Base-by-base conservation (phyloP, 192 early-diverging fungal species). In the Mortierella hygrophila region DNA sequence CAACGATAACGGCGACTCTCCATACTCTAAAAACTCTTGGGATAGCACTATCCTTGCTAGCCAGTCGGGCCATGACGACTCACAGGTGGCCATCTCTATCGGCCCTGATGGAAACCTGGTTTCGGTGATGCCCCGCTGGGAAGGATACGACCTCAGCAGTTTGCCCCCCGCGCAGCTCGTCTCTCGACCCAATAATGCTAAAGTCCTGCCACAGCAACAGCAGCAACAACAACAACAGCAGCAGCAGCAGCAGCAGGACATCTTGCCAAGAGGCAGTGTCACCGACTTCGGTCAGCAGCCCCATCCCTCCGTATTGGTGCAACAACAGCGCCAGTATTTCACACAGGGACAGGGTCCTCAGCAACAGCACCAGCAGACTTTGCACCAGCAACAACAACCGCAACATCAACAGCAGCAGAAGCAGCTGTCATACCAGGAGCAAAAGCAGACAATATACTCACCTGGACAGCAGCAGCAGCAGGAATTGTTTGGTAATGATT, bases 41-140 rank as follows among this genome's bases (percentile, higher is more conserved):
- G 82, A 79, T 57, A 65, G 55, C 42, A 40, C 73, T 26, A 60
- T 81, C 37, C 72, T 81, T 8, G 37, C 80, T 29, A 81, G 68
- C 35, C 79, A 80, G 46, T 40, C 52, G 35, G 47, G 47, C 35
- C 55, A 29, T 9, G 52, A 83, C 21, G 57, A 75, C 57, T 72
- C 82, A 9, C 44, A 11, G 10, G 29, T 85, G 68, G 77, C 82
- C 41, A 35, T 85, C 13, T 69, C 75, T 9, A 79, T 85, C 32
- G 77, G 82, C 7, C 82, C 78, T 18, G 82, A 85, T 35, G 82
- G 82, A 1, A 55, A 77, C 38, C 47, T 85, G 40, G 73, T 86
- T 3, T 44, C 75, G 32, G 26, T 32, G n/a, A 70, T 74, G 60
- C 71, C 76, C 26, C 77, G 77, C 6, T 85, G 82, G 82, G 74